Evolutionary conservation across 352 stramenopile species (phyloP).

Genomic region (Phytophthora citricola): DNA sequence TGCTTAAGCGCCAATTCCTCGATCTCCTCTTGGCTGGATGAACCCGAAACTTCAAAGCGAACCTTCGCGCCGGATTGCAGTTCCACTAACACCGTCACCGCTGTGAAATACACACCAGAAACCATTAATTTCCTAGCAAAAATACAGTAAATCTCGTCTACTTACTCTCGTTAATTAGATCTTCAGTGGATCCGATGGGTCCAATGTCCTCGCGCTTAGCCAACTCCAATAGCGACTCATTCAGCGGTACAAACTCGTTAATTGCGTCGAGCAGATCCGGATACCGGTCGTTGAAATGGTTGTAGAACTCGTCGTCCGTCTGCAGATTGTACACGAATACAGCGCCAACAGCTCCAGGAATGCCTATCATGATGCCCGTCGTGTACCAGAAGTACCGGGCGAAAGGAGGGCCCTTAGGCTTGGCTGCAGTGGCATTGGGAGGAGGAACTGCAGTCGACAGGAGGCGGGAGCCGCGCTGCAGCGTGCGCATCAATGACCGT

Average conservation of each 20-base stretch:
- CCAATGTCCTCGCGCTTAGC: conserved; percentile 76
- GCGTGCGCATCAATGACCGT: conserved; percentile 25
- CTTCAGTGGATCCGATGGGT: conserved; percentile 53
- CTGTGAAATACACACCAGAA: conserved; percentile 31
- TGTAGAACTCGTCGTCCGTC: conserved; percentile 85
- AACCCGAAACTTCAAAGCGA: conserved; percentile 60
- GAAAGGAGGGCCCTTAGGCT: conserved; percentile 51
- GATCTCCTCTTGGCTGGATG: conserved; percentile 70
- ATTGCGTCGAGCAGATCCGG: conserved; percentile 75
- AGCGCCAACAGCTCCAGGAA: conserved; percentile 62
- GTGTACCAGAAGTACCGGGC: conserved; percentile 81
- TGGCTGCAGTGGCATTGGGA: neutral
- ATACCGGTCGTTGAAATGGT: conserved; percentile 85
- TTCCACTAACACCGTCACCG: conserved; percentile 64
- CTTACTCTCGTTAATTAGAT: conserved; percentile 75
- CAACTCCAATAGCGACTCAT: conserved; percentile 49
- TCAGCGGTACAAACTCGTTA: conserved; percentile 70
- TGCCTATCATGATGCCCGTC: conserved; percentile 82
- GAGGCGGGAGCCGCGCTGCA: conserved; percentile 20
- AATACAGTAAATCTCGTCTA: conserved; percentile 3
- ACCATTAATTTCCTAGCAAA: neutral
- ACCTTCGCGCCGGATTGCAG: conserved; percentile 63
- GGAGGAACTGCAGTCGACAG: conserved; percentile 12
- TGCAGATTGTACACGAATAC: conserved; percentile 88
- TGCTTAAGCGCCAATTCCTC: conserved; percentile 60